Evolutionary conservation across 2,329 filamentous ascomycete genomes (phyloP).

Genomic region (Aspergillus oerlinghausenensis): DNA sequence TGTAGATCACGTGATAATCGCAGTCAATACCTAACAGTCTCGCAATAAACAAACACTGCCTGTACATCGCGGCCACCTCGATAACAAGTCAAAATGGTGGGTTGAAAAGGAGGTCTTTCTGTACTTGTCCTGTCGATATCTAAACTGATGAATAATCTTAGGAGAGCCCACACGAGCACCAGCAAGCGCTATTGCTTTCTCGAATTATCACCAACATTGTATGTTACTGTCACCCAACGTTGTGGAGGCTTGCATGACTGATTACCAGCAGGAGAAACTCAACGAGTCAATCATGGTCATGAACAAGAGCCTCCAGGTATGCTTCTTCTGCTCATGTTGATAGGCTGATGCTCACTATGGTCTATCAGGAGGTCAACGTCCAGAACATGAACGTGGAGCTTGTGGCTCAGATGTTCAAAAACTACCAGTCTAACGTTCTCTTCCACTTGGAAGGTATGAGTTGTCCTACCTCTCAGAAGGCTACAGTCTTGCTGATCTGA

Average conservation of each 20-base stretch:
- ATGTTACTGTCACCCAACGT: conserved; percentile 37
- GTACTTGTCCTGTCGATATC: not conserved
- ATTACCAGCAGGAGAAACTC: conserved; percentile 72
- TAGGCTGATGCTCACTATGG: not conserved
- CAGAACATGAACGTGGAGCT: conserved; percentile 99
- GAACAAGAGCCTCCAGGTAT: conserved; percentile 85
- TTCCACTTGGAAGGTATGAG: conserved; percentile 88
- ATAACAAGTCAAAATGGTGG: conserved; percentile 14
- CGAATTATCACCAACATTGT: conserved; percentile 98
- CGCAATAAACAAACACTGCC: conserved; percentile 15
- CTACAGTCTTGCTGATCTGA: conserved; percentile 5
- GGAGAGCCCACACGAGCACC: conserved; percentile 97
- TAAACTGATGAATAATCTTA: conserved; percentile 22
- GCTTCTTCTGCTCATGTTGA: not conserved
- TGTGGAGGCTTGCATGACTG: conserved; percentile 8
- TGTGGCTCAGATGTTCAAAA: conserved; percentile 99
- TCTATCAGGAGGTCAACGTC: conserved; percentile 81
- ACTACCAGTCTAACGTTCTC: conserved; percentile 95
- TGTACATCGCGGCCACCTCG: not conserved
- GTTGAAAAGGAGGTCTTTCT: not conserved
- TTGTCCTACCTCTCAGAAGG: not conserved
- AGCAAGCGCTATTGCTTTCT: conserved; percentile 87
- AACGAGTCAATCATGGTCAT: conserved; percentile 90
- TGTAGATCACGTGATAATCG: conserved; percentile 8
- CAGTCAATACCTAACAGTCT: not conserved